Conservation (phyloP, 2,329 filamentous ascomycete genomes). For the Aspergillus pseudoviridinutans region DNA sequence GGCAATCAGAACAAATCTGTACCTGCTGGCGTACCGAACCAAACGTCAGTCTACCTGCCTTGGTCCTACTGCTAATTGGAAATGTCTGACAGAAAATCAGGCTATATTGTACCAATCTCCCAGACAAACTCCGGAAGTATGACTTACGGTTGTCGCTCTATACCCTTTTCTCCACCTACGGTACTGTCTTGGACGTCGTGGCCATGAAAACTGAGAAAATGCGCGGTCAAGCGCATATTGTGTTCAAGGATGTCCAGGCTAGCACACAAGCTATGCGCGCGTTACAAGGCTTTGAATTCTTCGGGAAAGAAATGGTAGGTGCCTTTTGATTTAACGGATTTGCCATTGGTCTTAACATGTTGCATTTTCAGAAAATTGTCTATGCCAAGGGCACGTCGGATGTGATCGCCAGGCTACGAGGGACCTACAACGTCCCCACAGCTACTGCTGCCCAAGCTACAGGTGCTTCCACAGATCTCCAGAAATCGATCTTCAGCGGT, state of each 20-base stretch:
- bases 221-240: slow-evolving; percentile 92
- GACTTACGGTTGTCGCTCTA: slow-evolving; percentile 86
- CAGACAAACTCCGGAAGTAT: slow-evolving; percentile 82
- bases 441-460: slow-evolving; percentile 47
- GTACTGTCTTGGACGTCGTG: slow-evolving; percentile 85
- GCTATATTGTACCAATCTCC: slow-evolving; percentile 85
- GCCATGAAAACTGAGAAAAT: slow-evolving; percentile 86
- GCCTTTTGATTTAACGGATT: neutral
- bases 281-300: slow-evolving; percentile 79
- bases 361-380: slow-evolving; percentile 65
- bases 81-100: slow-evolving; percentile 45
- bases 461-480: slow-evolving; percentile 66
- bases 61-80: slow-evolving; percentile 1
- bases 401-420: slow-evolving; percentile 84
- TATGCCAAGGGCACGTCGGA: slow-evolving; percentile 90
- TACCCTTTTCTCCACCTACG: slow-evolving; percentile 90
- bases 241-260: slow-evolving; percentile 84
- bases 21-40: slow-evolving; percentile 62
- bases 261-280: slow-evolving; percentile 91
- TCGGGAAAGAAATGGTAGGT: slow-evolving; percentile 79
- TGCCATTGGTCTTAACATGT: slow-evolving; percentile 2
- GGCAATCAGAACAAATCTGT: slow-evolving; percentile 34
- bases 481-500: slow-evolving; percentile 76
- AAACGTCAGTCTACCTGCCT: slow-evolving; percentile 57
- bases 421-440: slow-evolving; percentile 72